A percentile compares a stretch with the other conserved stretches of the same genome.
Conservation (phyloP, 345 rosid species). For the Odontarrhena argentea region DNA sequence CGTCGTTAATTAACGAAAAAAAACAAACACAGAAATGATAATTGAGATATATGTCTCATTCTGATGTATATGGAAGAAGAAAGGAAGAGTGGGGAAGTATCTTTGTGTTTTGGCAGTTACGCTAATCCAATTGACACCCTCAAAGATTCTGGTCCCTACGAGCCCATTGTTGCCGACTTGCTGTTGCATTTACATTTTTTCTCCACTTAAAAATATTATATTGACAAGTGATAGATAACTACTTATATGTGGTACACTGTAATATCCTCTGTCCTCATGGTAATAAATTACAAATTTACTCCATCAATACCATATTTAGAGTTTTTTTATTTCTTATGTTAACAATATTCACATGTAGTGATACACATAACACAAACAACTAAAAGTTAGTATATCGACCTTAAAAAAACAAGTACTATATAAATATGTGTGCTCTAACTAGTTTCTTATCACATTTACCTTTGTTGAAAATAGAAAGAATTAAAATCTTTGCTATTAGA, state of each 20-base stretch:
- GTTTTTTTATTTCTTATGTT: no score
- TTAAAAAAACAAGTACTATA: no score
- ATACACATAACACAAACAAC: no score
- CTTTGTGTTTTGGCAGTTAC: conserved; percentile 34
- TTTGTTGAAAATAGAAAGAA: no score
- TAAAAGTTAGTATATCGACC: no score
- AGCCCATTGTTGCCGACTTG: background rate
- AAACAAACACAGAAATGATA: background rate
- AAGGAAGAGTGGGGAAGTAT: conserved; percentile 24
- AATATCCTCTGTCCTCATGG: no score
- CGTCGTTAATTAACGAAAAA: conserved; percentile 23
- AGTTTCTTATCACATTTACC: no score
- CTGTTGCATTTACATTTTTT: background rate
- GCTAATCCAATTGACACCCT: conserved; percentile 30
- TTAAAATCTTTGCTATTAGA: no score
- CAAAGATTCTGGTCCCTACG: conserved; percentile 39
- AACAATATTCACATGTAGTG: no score
- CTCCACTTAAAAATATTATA: background rate
- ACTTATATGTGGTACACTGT: no score
- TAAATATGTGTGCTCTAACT: no score
- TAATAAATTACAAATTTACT: background rate
- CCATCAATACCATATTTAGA: background rate
- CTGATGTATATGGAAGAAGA: conserved; percentile 11
- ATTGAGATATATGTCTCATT: background rate
- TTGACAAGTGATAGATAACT: no score